phyloP scores from a whole-genome alignment of 208 protist species.

The Trypanosoma cruzi region DNA sequence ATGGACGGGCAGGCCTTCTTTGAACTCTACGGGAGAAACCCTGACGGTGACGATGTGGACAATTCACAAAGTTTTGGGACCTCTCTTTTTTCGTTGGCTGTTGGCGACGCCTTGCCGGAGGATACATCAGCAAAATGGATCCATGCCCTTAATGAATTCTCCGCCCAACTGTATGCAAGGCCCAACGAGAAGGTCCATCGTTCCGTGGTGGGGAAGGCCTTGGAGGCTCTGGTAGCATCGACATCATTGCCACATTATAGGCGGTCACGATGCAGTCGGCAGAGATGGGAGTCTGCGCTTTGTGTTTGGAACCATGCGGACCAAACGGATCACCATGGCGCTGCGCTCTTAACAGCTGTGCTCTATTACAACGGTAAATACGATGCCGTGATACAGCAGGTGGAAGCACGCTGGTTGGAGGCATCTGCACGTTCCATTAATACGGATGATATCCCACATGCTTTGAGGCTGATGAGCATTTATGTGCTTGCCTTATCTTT shows the following conservation, averaged over 20 bases:
- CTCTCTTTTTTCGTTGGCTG: not conserved
- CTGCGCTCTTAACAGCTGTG: slow-evolving; percentile 11
- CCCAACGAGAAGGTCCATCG: slow-evolving; percentile 12
- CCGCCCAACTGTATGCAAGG: slow-evolving; percentile 22
- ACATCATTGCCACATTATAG: slow-evolving; percentile 12
- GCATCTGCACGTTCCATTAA: not conserved
- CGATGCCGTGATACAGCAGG: slow-evolving; percentile 4
- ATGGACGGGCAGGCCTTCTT: slow-evolving; percentile 19
- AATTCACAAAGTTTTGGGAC: not conserved
- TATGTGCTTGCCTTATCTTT: slow-evolving; percentile 26
- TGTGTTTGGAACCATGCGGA: slow-evolving; percentile 18
- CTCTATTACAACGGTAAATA: slow-evolving; percentile 25
- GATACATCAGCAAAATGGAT: not conserved
- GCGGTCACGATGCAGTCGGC: slow-evolving; percentile 1
- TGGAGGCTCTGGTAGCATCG: slow-evolving; percentile 4
- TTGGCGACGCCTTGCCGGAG: not conserved
- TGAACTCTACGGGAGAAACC: slow-evolving; percentile 27
- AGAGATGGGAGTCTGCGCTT: slow-evolving; percentile 18
- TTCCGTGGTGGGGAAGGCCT: not conserved
- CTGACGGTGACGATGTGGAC: not conserved
- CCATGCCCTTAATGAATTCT: slow-evolving; percentile 22
- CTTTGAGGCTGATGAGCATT: slow-evolving; percentile 14
- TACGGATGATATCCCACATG: slow-evolving; percentile 5
- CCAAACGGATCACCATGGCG: slow-evolving; percentile 8
- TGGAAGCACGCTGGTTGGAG: slow-evolving; percentile 1